These are phyloP conservation scores for Byssochlamys sp. DNA, from an alignment of 2,329 filamentous ascomycete species.

Conservation along the genomic window DNA sequence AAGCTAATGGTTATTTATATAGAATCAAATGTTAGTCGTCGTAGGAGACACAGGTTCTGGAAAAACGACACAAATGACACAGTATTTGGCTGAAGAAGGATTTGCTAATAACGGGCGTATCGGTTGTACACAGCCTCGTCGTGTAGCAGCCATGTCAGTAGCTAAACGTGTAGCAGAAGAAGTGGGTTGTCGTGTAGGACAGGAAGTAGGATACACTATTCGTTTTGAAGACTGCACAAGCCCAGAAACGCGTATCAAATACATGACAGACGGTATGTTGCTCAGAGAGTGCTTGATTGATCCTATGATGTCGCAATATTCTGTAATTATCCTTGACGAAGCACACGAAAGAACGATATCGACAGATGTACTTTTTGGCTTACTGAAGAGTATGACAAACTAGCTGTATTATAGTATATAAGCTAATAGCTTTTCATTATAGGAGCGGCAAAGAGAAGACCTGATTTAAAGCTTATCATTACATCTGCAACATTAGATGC, in stretches of 20 bases:
- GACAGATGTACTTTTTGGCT: constrained; percentile 86
- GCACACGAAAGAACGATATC: constrained; percentile 95
- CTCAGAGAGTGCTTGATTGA: constrained; percentile 90
- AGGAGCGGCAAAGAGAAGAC: constrained; percentile 71
- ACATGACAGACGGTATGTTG: constrained; percentile 99
- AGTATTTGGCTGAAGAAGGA: constrained; percentile 86
- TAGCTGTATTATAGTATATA: too few species aligned
- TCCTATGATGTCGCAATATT: constrained; percentile 78
- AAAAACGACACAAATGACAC: constrained; percentile 92
- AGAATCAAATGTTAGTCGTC: constrained; percentile 90
- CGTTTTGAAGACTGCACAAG: constrained; percentile 93
- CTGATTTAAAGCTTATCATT: constrained; percentile 88
- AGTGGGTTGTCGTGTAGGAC: constrained; percentile 78
- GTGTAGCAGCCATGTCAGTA: constrained; percentile 95
- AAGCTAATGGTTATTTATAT: too few species aligned
- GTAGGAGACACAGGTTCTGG: constrained; percentile 95
- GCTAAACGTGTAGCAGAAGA: constrained; percentile 94
- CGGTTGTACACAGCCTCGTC: constrained; percentile 90
- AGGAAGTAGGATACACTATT: constrained; percentile 93
- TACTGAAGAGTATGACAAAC: constrained; percentile 89
- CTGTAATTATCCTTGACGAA: constrained; percentile 95
- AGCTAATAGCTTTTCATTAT: too few species aligned
- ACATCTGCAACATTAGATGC: constrained; percentile 94
- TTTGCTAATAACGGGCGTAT: constrained; percentile 82
- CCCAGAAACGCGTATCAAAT: constrained; percentile 89